These are phyloP conservation scores for Scorias spongiosa DNA, from an alignment of 2,329 filamentous ascomycete species.

Conservation along the genomic window DNA sequence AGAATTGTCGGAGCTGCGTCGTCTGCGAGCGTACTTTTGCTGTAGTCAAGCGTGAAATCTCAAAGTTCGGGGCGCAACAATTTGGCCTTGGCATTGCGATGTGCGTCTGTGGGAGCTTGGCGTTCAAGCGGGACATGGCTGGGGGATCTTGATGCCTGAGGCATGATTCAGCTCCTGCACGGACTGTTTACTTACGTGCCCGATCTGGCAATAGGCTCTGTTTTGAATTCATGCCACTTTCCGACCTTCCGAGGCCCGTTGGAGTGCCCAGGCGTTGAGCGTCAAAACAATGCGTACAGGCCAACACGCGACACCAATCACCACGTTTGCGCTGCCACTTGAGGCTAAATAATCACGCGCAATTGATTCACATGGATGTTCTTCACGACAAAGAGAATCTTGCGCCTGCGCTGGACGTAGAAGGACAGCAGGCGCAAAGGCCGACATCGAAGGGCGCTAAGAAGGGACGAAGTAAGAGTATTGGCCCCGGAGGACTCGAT, in stretches of 20 bases:
- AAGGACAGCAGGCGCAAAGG: constrained; percentile 17
- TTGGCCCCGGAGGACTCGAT: constrained; percentile 82
- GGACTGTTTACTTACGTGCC: constrained; percentile 1
- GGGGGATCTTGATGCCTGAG: too few species aligned
- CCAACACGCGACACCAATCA: too few species aligned
- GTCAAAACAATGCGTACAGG: too few species aligned
- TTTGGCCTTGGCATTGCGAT: constrained; percentile 2
- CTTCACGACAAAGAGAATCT: constrained; percentile 20
- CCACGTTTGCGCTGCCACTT: too few species aligned
- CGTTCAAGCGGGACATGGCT: neutral
- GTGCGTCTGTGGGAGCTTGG: constrained; percentile 1
- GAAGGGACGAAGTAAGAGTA: constrained; percentile 86
- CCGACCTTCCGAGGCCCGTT: constrained; percentile 1
- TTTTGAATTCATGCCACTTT: constrained; percentile 5
- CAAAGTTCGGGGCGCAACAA: constrained; percentile 1
- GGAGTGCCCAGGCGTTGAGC: neutral
- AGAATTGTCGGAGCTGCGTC: neutral
- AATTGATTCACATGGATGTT: too few species aligned
- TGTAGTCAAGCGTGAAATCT: constrained; percentile 1
- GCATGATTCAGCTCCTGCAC: too few species aligned
- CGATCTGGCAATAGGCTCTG: constrained; percentile 1
- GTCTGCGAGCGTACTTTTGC: constrained; percentile 1
- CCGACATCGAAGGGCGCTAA: constrained; percentile 29
- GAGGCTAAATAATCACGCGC: too few species aligned
- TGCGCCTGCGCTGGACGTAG: constrained; percentile 18